Evolutionary conservation across 2,329 filamentous ascomycete species (phyloP), one percentile per base, ranked within the genome.

Genomic region (Colletotrichum euphorbiae): DNA sequence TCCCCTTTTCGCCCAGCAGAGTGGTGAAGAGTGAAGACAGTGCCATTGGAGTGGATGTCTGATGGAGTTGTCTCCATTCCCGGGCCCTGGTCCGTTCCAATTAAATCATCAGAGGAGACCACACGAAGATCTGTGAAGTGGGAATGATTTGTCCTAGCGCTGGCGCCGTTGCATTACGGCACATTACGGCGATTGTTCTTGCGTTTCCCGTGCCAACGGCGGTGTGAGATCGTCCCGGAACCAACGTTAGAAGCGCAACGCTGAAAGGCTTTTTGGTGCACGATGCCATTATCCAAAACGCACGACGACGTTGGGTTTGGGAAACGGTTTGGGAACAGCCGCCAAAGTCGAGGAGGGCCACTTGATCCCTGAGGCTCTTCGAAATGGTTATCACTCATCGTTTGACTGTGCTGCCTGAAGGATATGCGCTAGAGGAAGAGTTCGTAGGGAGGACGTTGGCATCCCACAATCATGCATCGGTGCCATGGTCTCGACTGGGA

Each of bases 91-190:
- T 56, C 33, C 42, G 45, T 57, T 17, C 52, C 59, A 52, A 13
- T 21, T 13, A 42, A 43, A 45, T 13, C 21, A 21, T 13, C 21
- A 21, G 38, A 24, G 19, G n/a, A 33, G 24, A 38, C 45, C 43
- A 24, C 43, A 8, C 45, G 59, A 57, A 57, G 43, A 64, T 58
- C 51, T 33, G 15, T 38, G 52, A 51, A n/a, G n/a, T n/a, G n/a
- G n/a, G n/a, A n/a, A 42, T 7, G 31, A 42, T 67, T 45, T 9
- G 24, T 67, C 42, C 43, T 51, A 56, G 58, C 45, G 42, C 36
- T 62, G 17, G 4, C 24, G 24, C 24, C 4, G 15, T 31, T 55
- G 8, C 8, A 42, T 62, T 55, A 31, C 43, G 55, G 24, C 24
- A 24, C 24, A 24, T 24, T 38, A n/a, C 21, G 17, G 17, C 33